A percentile compares a stretch with the other conserved stretches of the same genome.
Conservation (phyloP, 2,329 filamentous ascomycete genomes). For the Sporothrix luriei region DNA sequence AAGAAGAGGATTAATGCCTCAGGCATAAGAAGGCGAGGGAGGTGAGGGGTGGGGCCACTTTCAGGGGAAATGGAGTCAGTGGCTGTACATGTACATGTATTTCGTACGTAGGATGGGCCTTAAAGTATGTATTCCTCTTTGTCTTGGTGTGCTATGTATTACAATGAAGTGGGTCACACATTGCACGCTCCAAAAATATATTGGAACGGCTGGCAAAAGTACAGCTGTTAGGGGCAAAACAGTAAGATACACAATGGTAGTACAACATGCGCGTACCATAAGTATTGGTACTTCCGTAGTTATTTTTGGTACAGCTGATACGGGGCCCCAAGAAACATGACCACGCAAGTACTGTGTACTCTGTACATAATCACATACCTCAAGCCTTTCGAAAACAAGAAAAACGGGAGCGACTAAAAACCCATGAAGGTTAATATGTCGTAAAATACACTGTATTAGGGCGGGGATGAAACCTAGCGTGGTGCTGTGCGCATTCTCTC, state of each 20-base stretch:
- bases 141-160: too few relatives aligned
- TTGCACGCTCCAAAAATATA: constrained; percentile 26
- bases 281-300: background rate
- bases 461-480: constrained; percentile 26
- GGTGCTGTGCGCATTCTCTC: constrained; percentile 2
- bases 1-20: constrained; percentile 31
- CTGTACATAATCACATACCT: background rate
- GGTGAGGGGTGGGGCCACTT: constrained; percentile 16
- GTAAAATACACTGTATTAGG: background rate
- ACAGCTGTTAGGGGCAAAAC: background rate
- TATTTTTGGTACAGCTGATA: background rate
- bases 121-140: too few relatives aligned
- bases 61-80: background rate
- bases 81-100: too few relatives aligned
- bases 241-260: background rate
- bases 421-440: too few relatives aligned
- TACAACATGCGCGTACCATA: background rate
- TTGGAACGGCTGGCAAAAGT: constrained; percentile 29
- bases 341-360: background rate
- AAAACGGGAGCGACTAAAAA: too few relatives aligned
- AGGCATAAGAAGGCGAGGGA: constrained; percentile 32
- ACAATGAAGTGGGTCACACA: constrained; percentile 26
- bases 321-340: background rate
- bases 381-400: too few relatives aligned
- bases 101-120: background rate